Base-by-base conservation (phyloP, 306 rosid genomes). In the Abrus precatorius region DNA sequence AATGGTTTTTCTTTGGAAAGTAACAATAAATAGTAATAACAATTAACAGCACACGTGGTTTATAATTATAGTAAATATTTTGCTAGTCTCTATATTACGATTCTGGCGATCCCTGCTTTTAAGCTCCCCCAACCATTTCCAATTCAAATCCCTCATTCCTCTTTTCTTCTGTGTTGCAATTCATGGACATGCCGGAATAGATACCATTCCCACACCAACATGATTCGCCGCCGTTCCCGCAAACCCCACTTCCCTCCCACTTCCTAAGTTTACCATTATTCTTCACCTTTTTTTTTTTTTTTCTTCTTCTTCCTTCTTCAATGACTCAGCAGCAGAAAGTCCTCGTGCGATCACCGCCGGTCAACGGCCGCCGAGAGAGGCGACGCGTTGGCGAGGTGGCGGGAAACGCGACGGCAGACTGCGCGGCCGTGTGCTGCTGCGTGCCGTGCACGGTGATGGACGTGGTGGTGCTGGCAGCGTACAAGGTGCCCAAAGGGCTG, bases 361-460 rank as follows among this genome's bases (percentile, higher is more conserved):
- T 2, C 2, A 60, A 2, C 32, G 60, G 68, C 9, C 64, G 59
- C 7, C 29, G 69, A 0, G 75, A 43, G 36, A 74, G 50, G 47
- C 69, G 81, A 0, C 71, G 87, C 1, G 76, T 64, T 2, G 80
- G 91, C 3, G 97, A 92, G 78, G 60, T 91, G 0, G 98, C 91
- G 0, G 98, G 98, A 0, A 86, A 87, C 0, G 80, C 90, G 3
- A 88, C 97, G 36, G 98, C 98, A 1, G 97, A 85, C 4, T 91
- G 93, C 68, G 87, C 98, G 0, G 97, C 95, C 0, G 71, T 95
- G 1, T 87, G 89, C 57, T 95, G 98, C 76, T 95, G 98, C 71
- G 73, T 87, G 3, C 98, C 97, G 0, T 88, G 87, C 81, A 13
- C 90, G n/a, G 74, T 90, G 52, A 66, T 95, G 94, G 85, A 92